Evolutionary conservation across 1,139 yeast genomes (phyloP).

Genomic region (Suhomyces coccinellae): DNA sequence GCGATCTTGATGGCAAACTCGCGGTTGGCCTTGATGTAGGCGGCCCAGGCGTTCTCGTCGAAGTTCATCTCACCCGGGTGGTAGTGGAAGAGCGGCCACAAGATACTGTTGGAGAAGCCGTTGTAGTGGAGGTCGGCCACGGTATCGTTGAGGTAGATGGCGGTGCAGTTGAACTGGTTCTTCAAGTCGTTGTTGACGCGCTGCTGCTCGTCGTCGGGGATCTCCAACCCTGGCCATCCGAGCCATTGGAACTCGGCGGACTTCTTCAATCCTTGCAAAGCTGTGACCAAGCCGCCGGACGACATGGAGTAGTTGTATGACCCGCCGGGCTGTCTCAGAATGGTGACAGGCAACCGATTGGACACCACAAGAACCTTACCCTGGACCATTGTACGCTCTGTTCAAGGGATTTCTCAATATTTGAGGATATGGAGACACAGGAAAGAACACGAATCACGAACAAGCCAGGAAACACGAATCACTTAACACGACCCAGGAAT

Average conservation of each 20-base stretch:
- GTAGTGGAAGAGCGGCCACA: conserved; percentile 98
- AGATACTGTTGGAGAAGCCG: conserved; percentile 86
- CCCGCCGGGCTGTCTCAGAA: conserved; percentile 61
- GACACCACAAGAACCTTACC: conserved; percentile 91
- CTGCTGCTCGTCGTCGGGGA: conserved; percentile 74
- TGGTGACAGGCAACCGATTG: conserved; percentile 92
- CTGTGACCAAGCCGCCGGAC: conserved; percentile 96
- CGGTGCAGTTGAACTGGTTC: conserved; percentile 83
- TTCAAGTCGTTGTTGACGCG: conserved; percentile 69
- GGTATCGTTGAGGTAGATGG: conserved; percentile 82
- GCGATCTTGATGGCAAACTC: conserved; percentile 78
- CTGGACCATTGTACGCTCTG: conserved; percentile 26
- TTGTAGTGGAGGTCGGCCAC: conserved; percentile 95
- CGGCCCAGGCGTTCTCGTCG: conserved; percentile 98
- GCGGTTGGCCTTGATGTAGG: conserved; percentile 90
- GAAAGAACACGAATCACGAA: neutral
- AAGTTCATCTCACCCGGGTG: conserved; percentile 99
- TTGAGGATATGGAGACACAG: too few species aligned
- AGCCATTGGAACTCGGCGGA: conserved; percentile 91
- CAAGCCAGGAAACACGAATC: neutral
- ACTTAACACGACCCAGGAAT: too few species aligned
- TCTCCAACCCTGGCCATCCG: conserved; percentile 95
- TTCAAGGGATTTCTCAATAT: too few species aligned
- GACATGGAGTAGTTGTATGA: conserved; percentile 78
- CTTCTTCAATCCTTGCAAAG: conserved; percentile 87